Conservation (phyloP, 1,284 basidiomycete genomes). For the Taiwanofungus camphoratus region DNA sequence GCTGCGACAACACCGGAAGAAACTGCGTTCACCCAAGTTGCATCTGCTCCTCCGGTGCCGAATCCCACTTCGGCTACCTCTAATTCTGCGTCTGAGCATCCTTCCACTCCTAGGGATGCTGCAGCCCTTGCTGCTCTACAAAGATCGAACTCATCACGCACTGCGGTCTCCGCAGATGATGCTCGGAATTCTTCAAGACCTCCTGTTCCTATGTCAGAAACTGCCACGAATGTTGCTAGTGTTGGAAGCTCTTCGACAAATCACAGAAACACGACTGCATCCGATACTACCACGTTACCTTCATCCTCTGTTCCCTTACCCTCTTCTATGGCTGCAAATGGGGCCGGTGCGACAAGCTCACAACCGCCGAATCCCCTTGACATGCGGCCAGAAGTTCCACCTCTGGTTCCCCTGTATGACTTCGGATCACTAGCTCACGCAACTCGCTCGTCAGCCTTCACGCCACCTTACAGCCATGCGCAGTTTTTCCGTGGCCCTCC, state of each 20-base stretch:
- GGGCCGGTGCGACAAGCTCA: not conserved
- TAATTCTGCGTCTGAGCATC: conserved; percentile 3
- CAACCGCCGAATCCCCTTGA: not conserved
- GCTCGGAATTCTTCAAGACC: not conserved
- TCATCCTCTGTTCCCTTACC: too few relatives aligned
- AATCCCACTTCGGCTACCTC: conserved; percentile 6
- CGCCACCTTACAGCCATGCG: conserved; percentile 1
- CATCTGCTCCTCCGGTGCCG: not conserved
- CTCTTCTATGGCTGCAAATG: too few relatives aligned
- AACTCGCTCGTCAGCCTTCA: conserved; percentile 1
- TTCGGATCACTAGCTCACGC: conserved; percentile 11
- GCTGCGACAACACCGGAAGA: too few relatives aligned
- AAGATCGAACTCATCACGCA: conserved; percentile 18
- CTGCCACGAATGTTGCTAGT: not conserved
- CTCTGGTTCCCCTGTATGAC: conserved; percentile 40
- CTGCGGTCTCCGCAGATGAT: conserved; percentile 2
- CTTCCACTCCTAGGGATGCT: conserved; percentile 28
- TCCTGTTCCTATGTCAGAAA: not conserved
- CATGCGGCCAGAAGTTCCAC: conserved; percentile 32
- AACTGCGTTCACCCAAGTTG: not conserved
- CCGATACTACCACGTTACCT: not conserved
- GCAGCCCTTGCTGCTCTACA: conserved; percentile 33
- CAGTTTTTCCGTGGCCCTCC: not conserved
- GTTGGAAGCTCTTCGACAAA: not conserved
- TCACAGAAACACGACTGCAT: not conserved